Evolutionary conservation across 768 basidiomycete genomes (phyloP).

Genomic region (Pulveroboletus frians): DNA sequence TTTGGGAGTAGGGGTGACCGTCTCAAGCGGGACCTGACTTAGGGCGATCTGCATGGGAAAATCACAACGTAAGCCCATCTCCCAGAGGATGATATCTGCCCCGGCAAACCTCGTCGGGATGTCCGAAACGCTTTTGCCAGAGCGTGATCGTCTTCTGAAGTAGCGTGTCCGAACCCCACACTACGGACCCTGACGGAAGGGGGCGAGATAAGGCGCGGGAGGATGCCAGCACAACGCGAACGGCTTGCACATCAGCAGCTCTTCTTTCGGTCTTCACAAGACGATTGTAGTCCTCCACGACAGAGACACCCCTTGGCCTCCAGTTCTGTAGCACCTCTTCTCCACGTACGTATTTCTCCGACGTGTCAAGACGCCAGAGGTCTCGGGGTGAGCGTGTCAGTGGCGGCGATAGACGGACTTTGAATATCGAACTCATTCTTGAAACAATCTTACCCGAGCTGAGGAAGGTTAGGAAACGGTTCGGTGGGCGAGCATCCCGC

Average conservation of each 20-base stretch:
- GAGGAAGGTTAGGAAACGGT: conserved; percentile 70
- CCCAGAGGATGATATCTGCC: background rate
- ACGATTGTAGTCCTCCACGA: conserved; percentile 80
- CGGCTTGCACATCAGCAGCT: conserved; percentile 86
- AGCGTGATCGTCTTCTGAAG: conserved; percentile 63
- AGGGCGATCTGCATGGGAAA: conserved; percentile 63
- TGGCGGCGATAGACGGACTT: conserved; percentile 74
- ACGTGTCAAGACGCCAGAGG: conserved; percentile 92
- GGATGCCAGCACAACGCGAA: conserved; percentile 67
- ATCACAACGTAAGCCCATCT: conserved; percentile 10
- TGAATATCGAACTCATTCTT: conserved; percentile 82
- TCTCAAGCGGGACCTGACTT: conserved; percentile 62
- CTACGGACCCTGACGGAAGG: conserved; percentile 44
- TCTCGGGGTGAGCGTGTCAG: conserved; percentile 83
- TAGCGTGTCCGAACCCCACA: conserved; percentile 63
- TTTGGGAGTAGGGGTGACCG: conserved; percentile 10
- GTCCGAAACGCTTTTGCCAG: conserved; percentile 83
- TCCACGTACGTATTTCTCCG: conserved; percentile 90
- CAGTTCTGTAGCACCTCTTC: conserved; percentile 80
- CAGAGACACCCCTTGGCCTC: conserved; percentile 83
- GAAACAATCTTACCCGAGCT: conserved; percentile 70
- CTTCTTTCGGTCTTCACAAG: conserved; percentile 66
- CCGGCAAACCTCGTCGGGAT: conserved; percentile 61
- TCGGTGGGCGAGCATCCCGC: conserved; percentile 82
- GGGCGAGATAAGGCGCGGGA: conserved; percentile 43